These are phyloP conservation scores for Kluyveromyces dobzhanskii DNA, from an alignment of 805 yeast species.

Conservation along the genomic window DNA sequence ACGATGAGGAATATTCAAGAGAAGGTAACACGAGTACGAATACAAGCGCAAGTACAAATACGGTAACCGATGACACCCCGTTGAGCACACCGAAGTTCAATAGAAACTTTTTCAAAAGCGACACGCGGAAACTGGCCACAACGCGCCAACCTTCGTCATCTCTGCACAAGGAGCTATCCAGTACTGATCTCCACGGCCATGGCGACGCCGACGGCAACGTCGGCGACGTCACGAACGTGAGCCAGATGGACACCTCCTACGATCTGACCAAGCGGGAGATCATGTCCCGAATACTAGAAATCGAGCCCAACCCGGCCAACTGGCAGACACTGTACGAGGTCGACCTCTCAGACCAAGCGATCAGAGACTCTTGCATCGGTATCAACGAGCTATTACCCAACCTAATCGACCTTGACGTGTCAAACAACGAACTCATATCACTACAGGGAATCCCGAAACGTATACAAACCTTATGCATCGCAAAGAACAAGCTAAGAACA, in stretches of 20 bases:
- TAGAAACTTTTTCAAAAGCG: constrained; percentile 5
- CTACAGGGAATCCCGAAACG: constrained; percentile 14
- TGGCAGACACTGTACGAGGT: constrained; percentile 11
- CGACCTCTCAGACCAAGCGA: constrained; percentile 9
- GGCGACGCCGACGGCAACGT: neutral
- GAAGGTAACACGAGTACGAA: no score
- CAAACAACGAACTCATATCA: constrained; percentile 16
- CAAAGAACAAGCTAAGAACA: constrained; percentile 14
- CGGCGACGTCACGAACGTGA: constrained; percentile 12
- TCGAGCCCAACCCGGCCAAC: constrained; percentile 2
- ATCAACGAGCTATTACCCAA: constrained; percentile 19
- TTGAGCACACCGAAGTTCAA: constrained; percentile 21
- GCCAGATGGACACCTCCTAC: constrained; percentile 18
- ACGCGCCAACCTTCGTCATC: neutral
- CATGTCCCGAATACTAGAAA: constrained; percentile 18
- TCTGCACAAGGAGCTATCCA: neutral
- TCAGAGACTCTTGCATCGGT: constrained; percentile 9
- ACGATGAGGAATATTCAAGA: neutral
- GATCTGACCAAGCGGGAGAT: constrained; percentile 17
- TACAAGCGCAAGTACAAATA: no score
- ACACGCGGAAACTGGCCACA: neutral
- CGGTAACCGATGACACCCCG: constrained; percentile 17
- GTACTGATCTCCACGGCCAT: constrained; percentile 2
- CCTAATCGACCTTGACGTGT: constrained; percentile 13
- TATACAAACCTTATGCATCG: constrained; percentile 10